A percentile compares a stretch with the other conserved stretches of the same genome.
Conservation (phyloP, 2,329 filamentous ascomycete species). For the Pochonia chlamydosporia region DNA sequence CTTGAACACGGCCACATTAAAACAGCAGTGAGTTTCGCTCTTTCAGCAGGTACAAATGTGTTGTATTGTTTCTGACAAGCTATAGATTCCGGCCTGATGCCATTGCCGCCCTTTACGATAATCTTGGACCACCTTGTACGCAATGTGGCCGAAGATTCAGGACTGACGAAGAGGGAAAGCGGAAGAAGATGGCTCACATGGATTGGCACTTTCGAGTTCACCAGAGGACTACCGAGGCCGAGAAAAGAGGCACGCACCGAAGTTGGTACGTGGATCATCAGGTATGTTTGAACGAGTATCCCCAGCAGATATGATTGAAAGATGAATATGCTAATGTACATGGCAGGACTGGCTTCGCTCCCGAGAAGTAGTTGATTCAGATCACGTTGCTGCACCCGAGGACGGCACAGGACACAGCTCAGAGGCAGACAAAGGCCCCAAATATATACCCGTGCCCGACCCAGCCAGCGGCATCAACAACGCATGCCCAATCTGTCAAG, state of each 20-base stretch:
- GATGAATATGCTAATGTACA: too few species aligned
- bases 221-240: conserved; percentile 77
- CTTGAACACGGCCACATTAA: conserved; percentile 63
- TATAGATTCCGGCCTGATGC: conserved; percentile 67
- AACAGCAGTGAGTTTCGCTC: conserved; percentile 54
- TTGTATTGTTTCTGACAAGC: background rate
- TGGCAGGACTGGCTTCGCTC: conserved; percentile 88
- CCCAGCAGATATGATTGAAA: too few species aligned
- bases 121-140: conserved; percentile 78
- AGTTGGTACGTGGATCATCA: conserved; percentile 93
- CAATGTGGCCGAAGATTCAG: conserved; percentile 88
- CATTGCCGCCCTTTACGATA: conserved; percentile 69
- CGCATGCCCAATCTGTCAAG: conserved; percentile 89
- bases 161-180: conserved; percentile 68
- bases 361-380: conserved; percentile 69
- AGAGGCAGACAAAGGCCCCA: conserved; percentile 39
- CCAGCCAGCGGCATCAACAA: conserved; percentile 68
- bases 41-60: conserved; percentile 11
- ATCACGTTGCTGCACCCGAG: conserved; percentile 32
- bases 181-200: conserved; percentile 85
- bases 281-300: conserved; percentile 42
- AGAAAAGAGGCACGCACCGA: conserved; percentile 80
- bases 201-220: conserved; percentile 98
- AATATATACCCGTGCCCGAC: conserved; percentile 80
- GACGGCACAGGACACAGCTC: conserved; percentile 25